Evolutionary conservation across 2,329 filamentous ascomycete species (phyloP).

Genomic region (Xylaria hypoxylon): DNA sequence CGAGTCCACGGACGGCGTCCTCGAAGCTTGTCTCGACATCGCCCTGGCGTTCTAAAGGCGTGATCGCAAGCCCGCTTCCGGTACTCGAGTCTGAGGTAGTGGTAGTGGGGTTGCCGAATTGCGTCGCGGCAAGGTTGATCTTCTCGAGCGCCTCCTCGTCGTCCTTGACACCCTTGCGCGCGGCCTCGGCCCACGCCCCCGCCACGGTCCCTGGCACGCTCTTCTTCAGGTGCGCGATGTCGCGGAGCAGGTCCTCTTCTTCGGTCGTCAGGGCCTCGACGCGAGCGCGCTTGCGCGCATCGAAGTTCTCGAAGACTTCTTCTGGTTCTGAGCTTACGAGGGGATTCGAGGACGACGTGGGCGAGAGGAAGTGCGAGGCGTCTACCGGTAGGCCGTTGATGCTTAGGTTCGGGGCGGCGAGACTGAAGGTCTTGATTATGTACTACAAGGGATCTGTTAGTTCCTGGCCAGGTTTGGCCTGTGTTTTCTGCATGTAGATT

Average conservation of each 20-base stretch:
- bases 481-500: no score
- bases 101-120: background rate
- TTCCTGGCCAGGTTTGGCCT: background rate
- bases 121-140: slow-evolving; percentile 32
- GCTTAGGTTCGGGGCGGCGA: slow-evolving; percentile 69
- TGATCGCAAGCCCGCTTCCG: slow-evolving; percentile 48
- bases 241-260: slow-evolving; percentile 72
- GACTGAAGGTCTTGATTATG: slow-evolving; percentile 69
- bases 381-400: slow-evolving; percentile 71
- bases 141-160: slow-evolving; percentile 61
- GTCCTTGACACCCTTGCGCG: slow-evolving; percentile 55
- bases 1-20: slow-evolving; percentile 63
- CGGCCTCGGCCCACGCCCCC: slow-evolving; percentile 55
- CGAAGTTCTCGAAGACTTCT: slow-evolving; percentile 69
- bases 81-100: slow-evolving; percentile 33
- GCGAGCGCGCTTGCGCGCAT: slow-evolving; percentile 67
- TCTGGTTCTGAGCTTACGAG: slow-evolving; percentile 47
- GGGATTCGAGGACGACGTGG: slow-evolving; percentile 36
- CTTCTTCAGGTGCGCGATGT: slow-evolving; percentile 71
- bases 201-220: slow-evolving; percentile 62
- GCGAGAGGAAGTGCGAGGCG: slow-evolving; percentile 54
- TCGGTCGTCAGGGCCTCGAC: slow-evolving; percentile 71
- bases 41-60: slow-evolving; percentile 58
- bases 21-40: slow-evolving; percentile 61
- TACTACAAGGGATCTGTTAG: slow-evolving; percentile 58